phyloP scores from a whole-genome alignment of 192 early-diverging fungal species.

The Jimgerdemannia lactiflua region DNA sequence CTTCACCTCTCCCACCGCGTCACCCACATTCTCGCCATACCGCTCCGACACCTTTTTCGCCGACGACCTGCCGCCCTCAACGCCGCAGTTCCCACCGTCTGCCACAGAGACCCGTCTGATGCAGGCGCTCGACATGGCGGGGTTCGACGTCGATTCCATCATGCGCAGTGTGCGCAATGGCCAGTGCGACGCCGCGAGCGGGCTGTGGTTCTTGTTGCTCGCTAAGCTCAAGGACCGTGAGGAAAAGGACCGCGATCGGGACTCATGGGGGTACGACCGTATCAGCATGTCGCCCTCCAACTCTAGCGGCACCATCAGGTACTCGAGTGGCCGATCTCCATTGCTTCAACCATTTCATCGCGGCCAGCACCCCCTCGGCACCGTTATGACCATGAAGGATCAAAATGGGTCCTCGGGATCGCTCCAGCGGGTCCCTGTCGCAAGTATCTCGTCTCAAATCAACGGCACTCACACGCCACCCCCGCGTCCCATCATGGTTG shows the following conservation, averaged over 20 bases:
- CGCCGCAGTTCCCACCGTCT: constrained; percentile 31
- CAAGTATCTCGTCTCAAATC: no score
- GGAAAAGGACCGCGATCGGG: not conserved
- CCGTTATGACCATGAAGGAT: no score
- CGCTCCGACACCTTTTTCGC: constrained; percentile 27
- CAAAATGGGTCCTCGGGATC: no score
- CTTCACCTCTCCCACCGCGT: constrained; percentile 16
- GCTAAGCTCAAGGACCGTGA: constrained; percentile 23
- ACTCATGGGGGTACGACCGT: no score
- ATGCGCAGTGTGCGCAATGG: constrained; percentile 50
- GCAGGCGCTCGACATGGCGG: constrained; percentile 41
- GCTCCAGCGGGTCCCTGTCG: no score
- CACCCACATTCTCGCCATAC: constrained; percentile 25
- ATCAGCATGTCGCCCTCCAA: no score
- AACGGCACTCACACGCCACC: no score
- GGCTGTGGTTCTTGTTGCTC: constrained; percentile 70
- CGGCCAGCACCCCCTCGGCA: no score
- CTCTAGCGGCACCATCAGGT: no score
- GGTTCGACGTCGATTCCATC: constrained; percentile 57
- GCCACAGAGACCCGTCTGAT: constrained; percentile 46
- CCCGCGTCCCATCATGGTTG: no score
- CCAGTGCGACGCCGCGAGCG: constrained; percentile 55
- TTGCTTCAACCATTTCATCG: no score
- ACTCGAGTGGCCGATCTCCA: no score
- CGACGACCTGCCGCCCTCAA: constrained; percentile 28